Evolutionary conservation across 2,329 filamentous ascomycete species (phyloP).

Genomic region (Sarocladiaceae sp.): DNA sequence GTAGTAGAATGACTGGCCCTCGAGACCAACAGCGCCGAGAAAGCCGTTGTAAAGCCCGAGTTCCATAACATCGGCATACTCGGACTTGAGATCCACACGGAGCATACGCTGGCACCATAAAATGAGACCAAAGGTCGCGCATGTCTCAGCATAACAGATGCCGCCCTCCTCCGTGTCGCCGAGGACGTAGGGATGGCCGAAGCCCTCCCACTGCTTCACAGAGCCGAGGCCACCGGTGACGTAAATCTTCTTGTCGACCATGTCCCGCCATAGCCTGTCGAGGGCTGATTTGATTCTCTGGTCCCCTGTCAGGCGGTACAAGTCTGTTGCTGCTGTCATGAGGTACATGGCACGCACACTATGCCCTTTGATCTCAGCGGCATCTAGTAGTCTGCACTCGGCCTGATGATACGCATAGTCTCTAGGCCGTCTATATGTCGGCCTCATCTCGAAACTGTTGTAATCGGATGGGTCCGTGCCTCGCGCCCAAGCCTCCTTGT

Average conservation of each 20-base stretch:
- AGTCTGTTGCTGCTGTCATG: slow-evolving; percentile 52
- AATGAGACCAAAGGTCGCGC: slow-evolving; percentile 55
- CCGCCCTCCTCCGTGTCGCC: slow-evolving; percentile 56
- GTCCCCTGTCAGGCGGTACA: slow-evolving; percentile 27
- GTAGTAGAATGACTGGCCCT: slow-evolving; percentile 57
- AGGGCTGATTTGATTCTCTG: slow-evolving; percentile 32
- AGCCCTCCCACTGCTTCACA: slow-evolving; percentile 53
- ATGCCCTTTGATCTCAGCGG: slow-evolving; percentile 57
- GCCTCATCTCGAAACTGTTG: too few species aligned
- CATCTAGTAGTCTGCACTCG: too few species aligned
- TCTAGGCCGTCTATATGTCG: too few species aligned
- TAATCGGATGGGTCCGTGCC: too few species aligned
- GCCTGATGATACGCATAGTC: too few species aligned
- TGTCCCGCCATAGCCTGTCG: slow-evolving; percentile 52
- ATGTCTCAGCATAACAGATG: slow-evolving; percentile 60
- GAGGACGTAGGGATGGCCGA: slow-evolving; percentile 56
- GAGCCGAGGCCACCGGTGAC: slow-evolving; percentile 57
- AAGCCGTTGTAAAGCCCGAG: slow-evolving; percentile 57
- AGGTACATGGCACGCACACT: slow-evolving; percentile 58
- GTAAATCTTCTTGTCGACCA: slow-evolving; percentile 59
- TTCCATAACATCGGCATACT: slow-evolving; percentile 57
- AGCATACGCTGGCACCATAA: slow-evolving; percentile 56
- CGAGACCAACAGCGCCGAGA: slow-evolving; percentile 51
- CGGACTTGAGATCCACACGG: slow-evolving; percentile 46
- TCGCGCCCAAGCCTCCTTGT: too few species aligned